A percentile compares a stretch with the other conserved stretches of the same genome.
phyloP scores from a whole-genome alignment of 208 protist genomes.

The Vickermania ingenoplastis region DNA sequence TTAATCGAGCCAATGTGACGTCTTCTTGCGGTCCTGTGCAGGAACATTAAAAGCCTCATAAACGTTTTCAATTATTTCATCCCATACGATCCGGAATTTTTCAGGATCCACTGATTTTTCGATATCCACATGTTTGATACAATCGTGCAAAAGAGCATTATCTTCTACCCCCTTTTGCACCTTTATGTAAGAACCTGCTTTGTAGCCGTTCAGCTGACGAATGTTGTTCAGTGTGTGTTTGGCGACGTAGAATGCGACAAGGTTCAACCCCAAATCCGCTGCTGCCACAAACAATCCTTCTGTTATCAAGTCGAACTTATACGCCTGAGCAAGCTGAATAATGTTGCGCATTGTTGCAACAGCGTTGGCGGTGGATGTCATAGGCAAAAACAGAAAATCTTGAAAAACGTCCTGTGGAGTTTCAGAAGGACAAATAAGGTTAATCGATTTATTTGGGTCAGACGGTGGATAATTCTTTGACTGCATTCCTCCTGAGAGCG shows the following conservation, averaged over 20 bases:
- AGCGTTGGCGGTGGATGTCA: conserved; percentile 57
- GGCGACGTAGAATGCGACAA: conserved; percentile 87
- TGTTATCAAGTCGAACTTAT: conserved; percentile 79
- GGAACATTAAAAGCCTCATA: conserved; percentile 79
- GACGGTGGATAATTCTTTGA: conserved; percentile 7
- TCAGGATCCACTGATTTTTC: conserved; percentile 48
- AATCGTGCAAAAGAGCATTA: conserved; percentile 82
- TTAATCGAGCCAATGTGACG: conserved; percentile 36
- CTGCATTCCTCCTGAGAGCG: conserved; percentile 81
- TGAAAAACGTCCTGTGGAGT: conserved; percentile 10
- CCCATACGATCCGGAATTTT: conserved; percentile 35
- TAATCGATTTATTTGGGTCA: background rate
- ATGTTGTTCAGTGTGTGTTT: conserved; percentile 89
- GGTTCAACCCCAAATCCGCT: conserved; percentile 76
- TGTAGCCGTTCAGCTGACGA: conserved; percentile 83
- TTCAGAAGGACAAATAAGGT: conserved; percentile 8
- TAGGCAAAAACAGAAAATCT: conserved; percentile 54
- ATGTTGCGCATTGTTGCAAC: conserved; percentile 80
- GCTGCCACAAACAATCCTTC: conserved; percentile 60
- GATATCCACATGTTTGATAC: conserved; percentile 54
- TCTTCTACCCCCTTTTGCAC: conserved; percentile 83
- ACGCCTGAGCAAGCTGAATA: conserved; percentile 69
- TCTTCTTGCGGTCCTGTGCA: conserved; percentile 25
- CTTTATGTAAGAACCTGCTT: conserved; percentile 84
- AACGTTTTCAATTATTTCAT: conserved; percentile 66